Evolutionary conservation across 352 stramenopile genomes (phyloP).

Genomic region (Thalassiosira mediterranea): DNA sequence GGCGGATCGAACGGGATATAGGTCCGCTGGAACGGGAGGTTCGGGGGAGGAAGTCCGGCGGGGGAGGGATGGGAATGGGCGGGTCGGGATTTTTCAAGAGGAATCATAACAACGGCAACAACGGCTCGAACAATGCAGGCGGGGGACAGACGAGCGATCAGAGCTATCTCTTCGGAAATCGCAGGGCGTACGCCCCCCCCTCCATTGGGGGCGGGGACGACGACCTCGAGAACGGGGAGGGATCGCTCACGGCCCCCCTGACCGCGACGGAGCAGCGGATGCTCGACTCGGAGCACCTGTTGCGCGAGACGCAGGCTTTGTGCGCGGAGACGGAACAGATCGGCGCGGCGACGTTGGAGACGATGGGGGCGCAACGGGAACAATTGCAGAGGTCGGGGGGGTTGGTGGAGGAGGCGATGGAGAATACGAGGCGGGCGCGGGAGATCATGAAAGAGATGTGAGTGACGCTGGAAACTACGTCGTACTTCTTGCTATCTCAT

Average conservation of each 20-base stretch:
- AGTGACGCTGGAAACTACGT: too few species aligned
- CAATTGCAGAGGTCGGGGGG: constrained; percentile 65
- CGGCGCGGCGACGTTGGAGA: constrained; percentile 59
- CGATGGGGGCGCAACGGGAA: constrained; percentile 74
- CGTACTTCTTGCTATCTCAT: too few species aligned
- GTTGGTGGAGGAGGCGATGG: constrained; percentile 54
- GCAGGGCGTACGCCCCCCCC: constrained; percentile 25
- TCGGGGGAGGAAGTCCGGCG: constrained; percentile 30
- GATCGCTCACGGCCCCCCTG: constrained; percentile 19
- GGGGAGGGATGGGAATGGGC: constrained; percentile 20
- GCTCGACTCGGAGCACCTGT: constrained; percentile 64
- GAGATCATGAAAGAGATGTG: constrained; percentile 72
- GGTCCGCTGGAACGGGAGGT: constrained; percentile 64
- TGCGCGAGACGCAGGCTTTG: constrained; percentile 69
- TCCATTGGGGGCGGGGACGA: constrained; percentile 4
- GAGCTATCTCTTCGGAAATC: constrained; percentile 39
- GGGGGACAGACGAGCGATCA: constrained; percentile 4
- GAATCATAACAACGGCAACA: constrained; percentile 3
- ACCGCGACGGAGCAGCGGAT: constrained; percentile 61
- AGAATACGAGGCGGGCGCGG: constrained; percentile 59
- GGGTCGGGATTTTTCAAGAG: constrained; percentile 5
- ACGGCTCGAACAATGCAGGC: not conserved
- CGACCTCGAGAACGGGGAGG: constrained; percentile 39
- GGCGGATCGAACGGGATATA: constrained; percentile 65
- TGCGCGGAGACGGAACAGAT: constrained; percentile 74